Base-by-base conservation (phyloP, 1,284 basidiomycete species). In the Cryptococcus depauperatus region DNA sequence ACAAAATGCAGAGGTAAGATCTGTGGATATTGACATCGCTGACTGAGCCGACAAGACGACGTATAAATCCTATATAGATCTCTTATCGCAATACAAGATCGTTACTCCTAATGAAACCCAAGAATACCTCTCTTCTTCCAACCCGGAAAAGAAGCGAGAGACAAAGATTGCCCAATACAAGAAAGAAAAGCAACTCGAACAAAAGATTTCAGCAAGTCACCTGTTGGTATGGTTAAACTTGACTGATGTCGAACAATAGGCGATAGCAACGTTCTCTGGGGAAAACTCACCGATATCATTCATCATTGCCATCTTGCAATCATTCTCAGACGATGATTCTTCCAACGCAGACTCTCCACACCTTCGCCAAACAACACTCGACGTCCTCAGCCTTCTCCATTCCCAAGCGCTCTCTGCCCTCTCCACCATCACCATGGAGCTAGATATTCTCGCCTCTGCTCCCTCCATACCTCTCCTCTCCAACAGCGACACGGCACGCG, bases 121-220 rank as follows among this genome's bases (percentile, higher is more conserved):
- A 14, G 32, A 33, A 6, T 14, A 18, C 7, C 32, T 14, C n/a
- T 7, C 32, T n/a, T 18, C 32, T 7, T n/a, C n/a, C 32, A 18
- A 33, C 32, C 32, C 32, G 4, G 32, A 14, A 13, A 14, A 18
- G 7, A 14, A 83, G 44, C 73, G 91, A 53, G 88, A 92, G 51
- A 66, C 82, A 30, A 96, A 93, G 73, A 92, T 96, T 53, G 79
- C 78, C 50, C 89, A 91, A 62, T 93, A 81, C 66, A 81, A 81
- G 66, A 77, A 79, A 45, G 87, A 92, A 68, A 92, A 86, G 66
- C 82, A 86, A 43, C 70, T 92, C 25, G 76, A 79, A 43, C 70
- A 73, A 25, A 77, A 77, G 46, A 79, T 93, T 21, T 77, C 86
- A 66, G 86, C 85, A 49, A 41, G 72, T 57, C 8, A 7, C 7